phyloP scores from a whole-genome alignment of 371 early-diverging fungal genomes.

The Syncephalastrum contaminatum region DNA sequence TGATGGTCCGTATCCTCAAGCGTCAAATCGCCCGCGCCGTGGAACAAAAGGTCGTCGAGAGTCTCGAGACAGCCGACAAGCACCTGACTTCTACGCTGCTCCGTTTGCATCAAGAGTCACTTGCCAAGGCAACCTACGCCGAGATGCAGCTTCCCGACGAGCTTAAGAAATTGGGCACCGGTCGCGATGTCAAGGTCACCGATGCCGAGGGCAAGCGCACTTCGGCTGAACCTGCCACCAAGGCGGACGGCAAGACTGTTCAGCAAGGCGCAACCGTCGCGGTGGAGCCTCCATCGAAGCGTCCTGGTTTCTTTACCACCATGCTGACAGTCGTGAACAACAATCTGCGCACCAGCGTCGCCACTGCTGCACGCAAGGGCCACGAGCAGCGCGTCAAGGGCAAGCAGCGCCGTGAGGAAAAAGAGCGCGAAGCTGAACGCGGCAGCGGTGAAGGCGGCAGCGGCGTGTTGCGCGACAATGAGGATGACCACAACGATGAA shows the following conservation, averaged over 20 bases:
- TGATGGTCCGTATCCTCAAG: constrained; percentile 45
- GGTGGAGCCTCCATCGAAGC: constrained; percentile 3
- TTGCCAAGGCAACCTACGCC: constrained; percentile 4
- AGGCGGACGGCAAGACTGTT: no score
- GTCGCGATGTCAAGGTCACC: neutral
- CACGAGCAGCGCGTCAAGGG: constrained; percentile 1
- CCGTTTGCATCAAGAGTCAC: constrained; percentile 17
- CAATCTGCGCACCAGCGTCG: constrained; percentile 22
- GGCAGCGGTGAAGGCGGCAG: neutral
- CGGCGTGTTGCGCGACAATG: no score
- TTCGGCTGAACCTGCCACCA: neutral
- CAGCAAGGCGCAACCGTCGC: neutral
- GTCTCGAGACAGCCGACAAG: constrained; percentile 34
- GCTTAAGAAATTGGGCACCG: constrained; percentile 3
- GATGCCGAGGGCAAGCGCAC: neutral
- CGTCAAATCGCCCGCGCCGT: constrained; percentile 49
- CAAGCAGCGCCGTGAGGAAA: constrained; percentile 1
- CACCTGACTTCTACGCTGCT: constrained; percentile 24
- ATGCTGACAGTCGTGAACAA: constrained; percentile 24
- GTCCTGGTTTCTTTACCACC: constrained; percentile 24
- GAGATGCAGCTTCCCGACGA: neutral
- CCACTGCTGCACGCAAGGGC: constrained; percentile 5
- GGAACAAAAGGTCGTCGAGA: constrained; percentile 39
- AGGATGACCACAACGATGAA: no score
- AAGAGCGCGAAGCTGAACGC: constrained; percentile 2